Evolutionary conservation across 2,329 filamentous ascomycete genomes (phyloP).

Genomic region (Trichoderma lentiforme): DNA sequence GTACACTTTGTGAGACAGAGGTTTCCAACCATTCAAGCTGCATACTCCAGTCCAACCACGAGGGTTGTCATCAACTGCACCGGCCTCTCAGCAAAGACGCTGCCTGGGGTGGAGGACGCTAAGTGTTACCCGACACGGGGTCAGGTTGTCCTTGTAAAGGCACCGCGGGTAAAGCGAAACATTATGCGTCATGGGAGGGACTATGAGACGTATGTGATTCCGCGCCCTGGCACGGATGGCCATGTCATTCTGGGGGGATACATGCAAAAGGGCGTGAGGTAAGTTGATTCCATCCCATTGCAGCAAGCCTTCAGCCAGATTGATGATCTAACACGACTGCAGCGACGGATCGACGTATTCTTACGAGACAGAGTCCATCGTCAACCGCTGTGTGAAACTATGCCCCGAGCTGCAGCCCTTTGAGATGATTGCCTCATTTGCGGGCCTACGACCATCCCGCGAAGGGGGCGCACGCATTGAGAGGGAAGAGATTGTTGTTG

Average conservation of each 20-base stretch:
- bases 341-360: constrained; percentile 36
- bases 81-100: constrained; percentile 33
- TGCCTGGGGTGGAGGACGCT: constrained; percentile 36
- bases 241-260: constrained; percentile 36
- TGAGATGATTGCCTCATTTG: constrained; percentile 33
- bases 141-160: constrained; percentile 37
- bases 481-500: constrained; percentile 32
- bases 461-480: constrained; percentile 45
- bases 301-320: neutral
- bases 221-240: constrained; percentile 35
- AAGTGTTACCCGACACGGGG: constrained; percentile 41
- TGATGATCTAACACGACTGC: neutral
- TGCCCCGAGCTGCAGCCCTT: constrained; percentile 30
- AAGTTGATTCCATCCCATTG: constrained; percentile 4
- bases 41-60: constrained; percentile 28
- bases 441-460: constrained; percentile 36
- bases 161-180: constrained; percentile 33
- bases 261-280: constrained; percentile 36
- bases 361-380: constrained; percentile 37
- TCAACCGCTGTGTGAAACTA: constrained; percentile 34
- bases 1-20: constrained; percentile 32
- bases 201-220: constrained; percentile 42
- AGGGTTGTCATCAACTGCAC: constrained; percentile 36
- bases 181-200: constrained; percentile 39
- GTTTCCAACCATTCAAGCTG: constrained; percentile 28